These are phyloP conservation scores for Aspergillus bertholletiae DNA, from an alignment of 495 filamentous ascomycete species.

Conservation along the genomic window DNA sequence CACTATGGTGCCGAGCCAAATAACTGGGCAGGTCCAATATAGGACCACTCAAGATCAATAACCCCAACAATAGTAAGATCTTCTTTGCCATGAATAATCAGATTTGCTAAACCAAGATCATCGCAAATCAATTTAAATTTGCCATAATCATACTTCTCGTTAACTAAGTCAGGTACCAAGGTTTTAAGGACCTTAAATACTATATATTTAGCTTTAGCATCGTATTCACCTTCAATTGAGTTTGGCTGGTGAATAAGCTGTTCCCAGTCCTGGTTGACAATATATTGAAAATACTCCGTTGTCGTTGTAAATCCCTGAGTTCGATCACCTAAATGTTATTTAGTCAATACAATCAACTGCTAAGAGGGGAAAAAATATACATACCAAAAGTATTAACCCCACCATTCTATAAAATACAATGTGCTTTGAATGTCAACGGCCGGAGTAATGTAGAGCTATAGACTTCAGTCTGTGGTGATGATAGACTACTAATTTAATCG, in stretches of 20 bases:
- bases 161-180: constrained; percentile 20
- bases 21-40: constrained; percentile 33
- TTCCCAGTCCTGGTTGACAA: constrained; percentile 28
- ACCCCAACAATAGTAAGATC: constrained; percentile 33
- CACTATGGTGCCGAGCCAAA: constrained; percentile 35
- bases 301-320: constrained; percentile 24
- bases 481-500: constrained; percentile 21
- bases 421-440: constrained; percentile 29
- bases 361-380: constrained; percentile 1
- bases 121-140: constrained; percentile 36
- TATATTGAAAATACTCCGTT: constrained; percentile 31
- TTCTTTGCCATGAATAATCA: constrained; percentile 28
- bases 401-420: constrained; percentile 28
- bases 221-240: constrained; percentile 19
- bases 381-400: constrained; percentile 34
- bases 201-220: constrained; percentile 22
- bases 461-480: constrained; percentile 10
- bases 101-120: constrained; percentile 32
- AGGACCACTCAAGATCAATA: constrained; percentile 35
- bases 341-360: background rate
- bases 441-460: constrained; percentile 12
- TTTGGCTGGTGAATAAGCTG: constrained; percentile 32
- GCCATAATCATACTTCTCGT: constrained; percentile 23
- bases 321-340: constrained; percentile 26
- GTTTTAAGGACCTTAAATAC: constrained; percentile 22